phyloP scores from a whole-genome alignment of 2,329 filamentous ascomycete species.

The Mariannaea sp. region DNA sequence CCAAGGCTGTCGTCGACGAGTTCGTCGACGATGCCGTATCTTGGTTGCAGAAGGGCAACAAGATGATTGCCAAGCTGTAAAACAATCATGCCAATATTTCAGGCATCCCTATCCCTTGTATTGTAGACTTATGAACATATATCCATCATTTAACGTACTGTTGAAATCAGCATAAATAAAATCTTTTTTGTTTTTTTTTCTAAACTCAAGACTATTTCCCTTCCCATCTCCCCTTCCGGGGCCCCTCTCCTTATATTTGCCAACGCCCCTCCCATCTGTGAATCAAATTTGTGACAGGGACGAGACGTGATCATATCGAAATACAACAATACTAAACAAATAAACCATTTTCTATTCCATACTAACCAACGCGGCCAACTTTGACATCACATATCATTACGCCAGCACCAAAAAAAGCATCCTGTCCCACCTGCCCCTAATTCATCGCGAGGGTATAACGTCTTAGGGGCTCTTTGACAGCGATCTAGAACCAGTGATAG shows the following conservation, averaged over 20 bases:
- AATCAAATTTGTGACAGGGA: conserved; percentile 12
- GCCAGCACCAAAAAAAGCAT: conserved; percentile 40
- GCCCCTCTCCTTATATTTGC: too few relatives aligned
- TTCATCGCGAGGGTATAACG: conserved; percentile 29
- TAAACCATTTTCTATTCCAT: conserved; percentile 41
- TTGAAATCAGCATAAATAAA: conserved; percentile 15
- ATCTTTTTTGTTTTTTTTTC: conserved; percentile 9
- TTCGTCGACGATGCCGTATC: conserved; percentile 82
- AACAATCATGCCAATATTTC: conserved; percentile 18
- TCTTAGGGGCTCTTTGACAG: conserved; percentile 18
- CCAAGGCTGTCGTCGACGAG: conserved; percentile 93
- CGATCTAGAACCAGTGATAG: conserved; percentile 12
- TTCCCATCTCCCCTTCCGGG: too few relatives aligned
- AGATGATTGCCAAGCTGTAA: conserved; percentile 74
- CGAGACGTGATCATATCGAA: not conserved
- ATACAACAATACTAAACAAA: conserved; percentile 25
- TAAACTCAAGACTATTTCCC: conserved; percentile 18
- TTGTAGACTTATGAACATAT: conserved; percentile 36
- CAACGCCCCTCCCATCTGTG: not conserved
- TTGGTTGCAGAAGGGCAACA: conserved; percentile 70
- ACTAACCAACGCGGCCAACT: conserved; percentile 41
- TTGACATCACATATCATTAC: conserved; percentile 40
- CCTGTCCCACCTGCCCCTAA: conserved; percentile 27
- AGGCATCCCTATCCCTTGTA: conserved; percentile 20
- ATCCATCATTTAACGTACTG: conserved; percentile 14